Evolutionary conservation across 441 rosid genomes (phyloP).

Genomic region (Lepidium campestre): DNA sequence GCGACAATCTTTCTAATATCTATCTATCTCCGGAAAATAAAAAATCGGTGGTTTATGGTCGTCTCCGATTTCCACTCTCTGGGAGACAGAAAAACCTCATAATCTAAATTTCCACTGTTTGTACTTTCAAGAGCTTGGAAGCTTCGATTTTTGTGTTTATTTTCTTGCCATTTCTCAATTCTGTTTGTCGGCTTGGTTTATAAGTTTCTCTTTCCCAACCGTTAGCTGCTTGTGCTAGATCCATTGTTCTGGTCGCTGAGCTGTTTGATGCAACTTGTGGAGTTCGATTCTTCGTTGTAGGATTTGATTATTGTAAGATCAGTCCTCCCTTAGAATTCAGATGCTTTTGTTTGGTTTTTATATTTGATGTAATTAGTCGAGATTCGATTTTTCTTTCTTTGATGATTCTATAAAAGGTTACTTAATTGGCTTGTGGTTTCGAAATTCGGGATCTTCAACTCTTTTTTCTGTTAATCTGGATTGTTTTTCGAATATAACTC

Average conservation of each 20-base stretch:
- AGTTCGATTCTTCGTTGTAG: slow-evolving; percentile 8
- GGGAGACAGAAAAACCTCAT: slow-evolving; percentile 16
- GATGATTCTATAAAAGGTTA: not conserved
- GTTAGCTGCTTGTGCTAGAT: slow-evolving; percentile 16
- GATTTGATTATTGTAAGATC: slow-evolving; percentile 17
- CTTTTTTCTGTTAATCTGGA: not conserved
- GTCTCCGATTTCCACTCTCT: slow-evolving; percentile 34
- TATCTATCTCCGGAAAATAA: slow-evolving; percentile 24
- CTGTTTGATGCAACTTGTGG: slow-evolving; percentile 6
- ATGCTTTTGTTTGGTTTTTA: not conserved
- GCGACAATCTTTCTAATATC: slow-evolving; percentile 26
- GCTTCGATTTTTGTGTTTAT: slow-evolving; percentile 2
- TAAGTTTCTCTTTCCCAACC: slow-evolving; percentile 6
- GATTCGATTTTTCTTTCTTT: slow-evolving; percentile 14
- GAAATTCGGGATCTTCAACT: not conserved
- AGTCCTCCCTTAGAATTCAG: slow-evolving; percentile 2
- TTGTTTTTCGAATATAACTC: not conserved
- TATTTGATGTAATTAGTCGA: slow-evolving; percentile 4
- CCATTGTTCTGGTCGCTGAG: not conserved
- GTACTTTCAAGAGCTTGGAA: not conserved
- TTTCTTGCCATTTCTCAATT: not conserved
- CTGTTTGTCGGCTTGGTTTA: not conserved
- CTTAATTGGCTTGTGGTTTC: not conserved
- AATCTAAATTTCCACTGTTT: slow-evolving; percentile 1
- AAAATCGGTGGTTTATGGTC: slow-evolving; percentile 28